A percentile compares a stretch with the other conserved stretches of the same genome.
Conservation (phyloP, 2,329 filamentous ascomycete species). For the Malbranchea cinnamomea region DNA sequence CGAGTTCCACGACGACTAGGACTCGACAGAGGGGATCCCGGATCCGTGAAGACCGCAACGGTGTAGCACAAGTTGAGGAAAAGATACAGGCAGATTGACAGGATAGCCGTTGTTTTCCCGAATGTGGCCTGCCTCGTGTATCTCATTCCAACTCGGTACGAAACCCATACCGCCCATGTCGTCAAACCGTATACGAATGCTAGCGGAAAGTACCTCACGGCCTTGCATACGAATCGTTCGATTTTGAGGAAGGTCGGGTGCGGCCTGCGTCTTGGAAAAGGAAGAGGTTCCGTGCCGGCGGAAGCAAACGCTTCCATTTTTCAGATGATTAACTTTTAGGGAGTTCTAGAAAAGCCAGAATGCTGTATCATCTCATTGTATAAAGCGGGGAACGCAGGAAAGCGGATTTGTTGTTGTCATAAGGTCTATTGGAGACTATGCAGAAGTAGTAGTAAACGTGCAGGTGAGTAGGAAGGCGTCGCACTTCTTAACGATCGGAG, state of each 20-base stretch:
- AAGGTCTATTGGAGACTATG: no score
- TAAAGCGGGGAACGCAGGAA: no score
- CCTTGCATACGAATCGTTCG: conserved; percentile 72
- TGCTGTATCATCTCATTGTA: no score
- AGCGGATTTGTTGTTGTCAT: no score
- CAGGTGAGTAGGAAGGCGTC: no score
- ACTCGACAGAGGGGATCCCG: conserved; percentile 47
- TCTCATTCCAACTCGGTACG: conserved; percentile 54
- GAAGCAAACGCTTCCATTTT: conserved; percentile 25
- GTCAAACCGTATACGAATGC: conserved; percentile 77
- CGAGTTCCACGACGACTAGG: conserved; percentile 4
- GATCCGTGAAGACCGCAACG: conserved; percentile 80
- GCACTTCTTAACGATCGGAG: no score
- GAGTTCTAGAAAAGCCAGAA: no score
- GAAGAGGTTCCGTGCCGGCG: conserved; percentile 19
- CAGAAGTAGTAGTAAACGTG: no score
- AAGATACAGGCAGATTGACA: conserved; percentile 54
- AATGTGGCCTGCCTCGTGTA: conserved; percentile 29
- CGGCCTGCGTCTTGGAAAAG: conserved; percentile 26
- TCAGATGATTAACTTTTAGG: not conserved
- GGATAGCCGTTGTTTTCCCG: conserved; percentile 38
- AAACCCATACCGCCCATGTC: conserved; percentile 88
- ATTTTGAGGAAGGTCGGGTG: conserved; percentile 34
- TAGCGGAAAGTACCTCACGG: conserved; percentile 72
- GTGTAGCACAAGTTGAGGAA: conserved; percentile 84